These are phyloP conservation scores for Diaporthe capsici DNA, from an alignment of 2,329 filamentous ascomycete genomes.

Conservation along the genomic window DNA sequence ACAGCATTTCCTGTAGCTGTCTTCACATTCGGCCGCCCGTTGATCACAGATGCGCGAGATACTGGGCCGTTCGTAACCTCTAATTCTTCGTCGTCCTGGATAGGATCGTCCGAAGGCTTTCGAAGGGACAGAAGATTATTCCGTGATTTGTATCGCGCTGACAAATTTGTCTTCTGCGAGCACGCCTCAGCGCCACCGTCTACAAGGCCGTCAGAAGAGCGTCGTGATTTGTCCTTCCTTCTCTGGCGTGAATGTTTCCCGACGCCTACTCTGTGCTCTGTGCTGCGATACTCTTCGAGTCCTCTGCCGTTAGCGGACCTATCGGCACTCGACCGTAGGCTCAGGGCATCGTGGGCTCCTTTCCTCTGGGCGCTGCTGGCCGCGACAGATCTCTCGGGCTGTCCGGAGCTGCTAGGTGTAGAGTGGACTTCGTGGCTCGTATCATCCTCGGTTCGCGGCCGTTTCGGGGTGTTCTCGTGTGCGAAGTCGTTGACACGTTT, in stretches of 20 bases:
- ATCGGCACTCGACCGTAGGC: constrained; percentile 35
- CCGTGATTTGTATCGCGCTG: not conserved
- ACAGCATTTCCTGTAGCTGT: not conserved
- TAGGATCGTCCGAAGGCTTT: not conserved
- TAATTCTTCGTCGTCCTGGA: constrained; percentile 33
- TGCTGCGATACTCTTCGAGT: constrained; percentile 32
- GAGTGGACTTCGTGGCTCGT: not conserved
- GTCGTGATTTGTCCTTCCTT: constrained; percentile 20
- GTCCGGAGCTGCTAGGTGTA: constrained; percentile 15
- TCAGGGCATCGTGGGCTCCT: constrained; percentile 19
- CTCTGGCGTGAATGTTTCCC: constrained; percentile 4
- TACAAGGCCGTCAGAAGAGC: not conserved
- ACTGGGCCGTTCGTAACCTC: not conserved
- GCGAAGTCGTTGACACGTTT: constrained; percentile 35
- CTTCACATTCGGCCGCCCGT: not conserved
- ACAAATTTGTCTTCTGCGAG: not conserved
- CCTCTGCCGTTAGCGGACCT: constrained; percentile 4
- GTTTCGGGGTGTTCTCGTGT: constrained; percentile 21
- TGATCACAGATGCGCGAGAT: not conserved
- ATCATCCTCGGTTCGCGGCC: constrained; percentile 30
- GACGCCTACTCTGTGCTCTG: not conserved
- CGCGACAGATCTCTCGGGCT: not conserved
- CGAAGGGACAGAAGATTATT: not conserved
- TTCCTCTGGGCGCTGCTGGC: constrained; percentile 10
- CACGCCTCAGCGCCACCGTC: not conserved